Percentiles rank a stretch among this genome's conserved stretches.
Evolutionary conservation across 106 monocot genomes (phyloP).

Genomic region (Dioscorea dumetorum): DNA sequence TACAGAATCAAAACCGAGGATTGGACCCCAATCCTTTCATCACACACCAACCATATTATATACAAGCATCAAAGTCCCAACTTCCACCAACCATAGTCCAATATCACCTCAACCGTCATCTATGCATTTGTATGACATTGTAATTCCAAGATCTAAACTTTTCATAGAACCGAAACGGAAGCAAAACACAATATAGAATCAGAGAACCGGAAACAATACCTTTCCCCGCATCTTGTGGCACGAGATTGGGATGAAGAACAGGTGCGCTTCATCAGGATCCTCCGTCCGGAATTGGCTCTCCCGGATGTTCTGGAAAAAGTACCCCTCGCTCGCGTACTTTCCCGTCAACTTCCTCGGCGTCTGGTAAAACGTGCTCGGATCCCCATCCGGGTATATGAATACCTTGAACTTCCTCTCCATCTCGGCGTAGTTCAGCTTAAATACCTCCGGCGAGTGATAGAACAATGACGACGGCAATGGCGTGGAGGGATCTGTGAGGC

Average conservation of each 20-base stretch:
- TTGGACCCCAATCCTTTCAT: too few species aligned
- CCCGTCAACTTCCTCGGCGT: slow-evolving; percentile 95
- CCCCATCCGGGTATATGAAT: slow-evolving; percentile 85
- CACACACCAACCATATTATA: too few species aligned
- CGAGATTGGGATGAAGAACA: slow-evolving; percentile 92
- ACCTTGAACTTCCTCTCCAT: slow-evolving; percentile 83
- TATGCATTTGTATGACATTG: too few species aligned
- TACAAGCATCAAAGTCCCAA: too few species aligned
- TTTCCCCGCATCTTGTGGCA: slow-evolving; percentile 96
- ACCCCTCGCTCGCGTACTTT: slow-evolving; percentile 96
- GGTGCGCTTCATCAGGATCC: slow-evolving; percentile 75
- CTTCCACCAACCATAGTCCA: too few species aligned
- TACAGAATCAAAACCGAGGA: too few species aligned
- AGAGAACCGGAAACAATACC: slow-evolving; percentile 17
- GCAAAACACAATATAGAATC: too few species aligned
- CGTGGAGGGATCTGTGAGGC: not conserved
- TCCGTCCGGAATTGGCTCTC: slow-evolving; percentile 76
- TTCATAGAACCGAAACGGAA: too few species aligned
- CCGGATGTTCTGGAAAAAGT: slow-evolving; percentile 94
- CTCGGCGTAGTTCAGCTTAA: slow-evolving; percentile 50
- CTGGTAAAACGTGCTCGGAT: slow-evolving; percentile 82
- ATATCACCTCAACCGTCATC: too few species aligned
- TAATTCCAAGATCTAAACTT: too few species aligned
- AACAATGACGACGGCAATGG: slow-evolving; percentile 19
- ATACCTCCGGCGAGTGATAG: slow-evolving; percentile 72